Conservation (phyloP, 164 flowering plant genomes). For the Aristolochia fimbriata region DNA sequence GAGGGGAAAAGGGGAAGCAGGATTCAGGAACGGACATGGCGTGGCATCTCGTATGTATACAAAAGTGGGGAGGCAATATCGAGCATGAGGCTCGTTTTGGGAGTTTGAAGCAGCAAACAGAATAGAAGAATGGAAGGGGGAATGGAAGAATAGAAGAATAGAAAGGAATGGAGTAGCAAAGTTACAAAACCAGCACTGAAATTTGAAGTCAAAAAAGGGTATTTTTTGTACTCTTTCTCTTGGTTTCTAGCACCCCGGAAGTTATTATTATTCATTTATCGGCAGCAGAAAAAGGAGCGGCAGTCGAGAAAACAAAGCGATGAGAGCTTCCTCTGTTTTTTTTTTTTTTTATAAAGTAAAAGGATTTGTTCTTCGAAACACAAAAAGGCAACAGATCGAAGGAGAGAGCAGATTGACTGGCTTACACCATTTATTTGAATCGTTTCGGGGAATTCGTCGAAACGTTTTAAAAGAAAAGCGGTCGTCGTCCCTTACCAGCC, state of each 20-base stretch:
- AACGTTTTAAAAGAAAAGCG: conserved; percentile 1
- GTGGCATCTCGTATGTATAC: background rate
- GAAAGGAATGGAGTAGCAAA: conserved; percentile 15
- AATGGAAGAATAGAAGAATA: conserved; percentile 21
- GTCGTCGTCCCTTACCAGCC: conserved; percentile 28
- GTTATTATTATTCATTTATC: background rate
- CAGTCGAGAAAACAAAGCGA: background rate
- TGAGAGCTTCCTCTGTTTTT: background rate
- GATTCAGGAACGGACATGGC: no score
- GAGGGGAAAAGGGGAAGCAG: no score
- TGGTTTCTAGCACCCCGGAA: background rate
- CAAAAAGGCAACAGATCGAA: conserved; percentile 14
- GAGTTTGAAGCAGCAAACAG: conserved; percentile 18
- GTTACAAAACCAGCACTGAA: conserved; percentile 20
- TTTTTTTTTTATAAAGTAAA: background rate
- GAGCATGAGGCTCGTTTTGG: conserved; percentile 12
- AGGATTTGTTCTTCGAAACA: conserved; percentile 14
- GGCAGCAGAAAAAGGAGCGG: background rate
- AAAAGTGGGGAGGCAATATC: background rate
- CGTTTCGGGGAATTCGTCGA: background rate
- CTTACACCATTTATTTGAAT: background rate
- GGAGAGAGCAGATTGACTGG: background rate
- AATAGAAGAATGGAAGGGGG: conserved; percentile 28
- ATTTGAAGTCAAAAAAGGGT: conserved; percentile 13
- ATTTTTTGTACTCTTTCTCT: conserved; percentile 8